Conservation (phyloP, 352 stramenopile species). For the Pythium coloratum region DNA sequence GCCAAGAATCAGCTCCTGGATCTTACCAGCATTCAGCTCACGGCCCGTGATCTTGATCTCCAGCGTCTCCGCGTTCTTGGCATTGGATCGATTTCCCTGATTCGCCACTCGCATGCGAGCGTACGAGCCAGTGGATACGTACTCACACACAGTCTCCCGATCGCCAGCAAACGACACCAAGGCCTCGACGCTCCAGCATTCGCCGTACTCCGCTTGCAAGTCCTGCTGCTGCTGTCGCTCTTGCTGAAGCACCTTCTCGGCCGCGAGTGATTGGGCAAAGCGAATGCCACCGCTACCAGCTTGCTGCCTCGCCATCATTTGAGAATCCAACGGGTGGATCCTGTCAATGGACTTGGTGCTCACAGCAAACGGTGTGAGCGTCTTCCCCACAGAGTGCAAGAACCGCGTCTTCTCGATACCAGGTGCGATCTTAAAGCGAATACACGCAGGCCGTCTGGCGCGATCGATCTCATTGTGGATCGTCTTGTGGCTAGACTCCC, state of each 20-base stretch:
- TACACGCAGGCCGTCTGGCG: conserved; percentile 27
- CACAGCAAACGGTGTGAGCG: conserved; percentile 52
- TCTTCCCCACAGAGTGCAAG: conserved; percentile 39
- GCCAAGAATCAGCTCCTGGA: conserved; percentile 55
- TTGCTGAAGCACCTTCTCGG: conserved; percentile 38
- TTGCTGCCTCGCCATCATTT: conserved; percentile 27
- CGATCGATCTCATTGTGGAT: conserved; percentile 36
- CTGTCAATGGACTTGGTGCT: conserved; percentile 48
- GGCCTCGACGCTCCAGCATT: conserved; percentile 64
- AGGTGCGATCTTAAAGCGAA: conserved; percentile 49
- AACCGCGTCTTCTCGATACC: conserved; percentile 62
- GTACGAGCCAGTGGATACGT: conserved; percentile 56
- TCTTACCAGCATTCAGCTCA: conserved; percentile 38
- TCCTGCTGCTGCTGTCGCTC: conserved; percentile 5
- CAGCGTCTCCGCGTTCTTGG: conserved; percentile 14
- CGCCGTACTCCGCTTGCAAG: conserved; percentile 19
- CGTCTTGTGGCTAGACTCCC: conserved; percentile 22
- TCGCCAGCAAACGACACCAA: conserved; percentile 54
- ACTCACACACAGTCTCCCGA: conserved; percentile 42
- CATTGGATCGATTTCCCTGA: neutral
- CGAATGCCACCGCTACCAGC: conserved; percentile 38
- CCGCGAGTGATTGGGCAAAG: conserved; percentile 45
- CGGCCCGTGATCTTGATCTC: conserved; percentile 53
- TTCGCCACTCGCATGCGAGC: conserved; percentile 24
- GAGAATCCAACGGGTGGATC: conserved; percentile 34